Percentiles rank a stretch among this genome's conserved stretches.
These are phyloP conservation scores for Henckelia pumila DNA, from an alignment of 257 asterid genomes.

Conservation along the genomic window DNA sequence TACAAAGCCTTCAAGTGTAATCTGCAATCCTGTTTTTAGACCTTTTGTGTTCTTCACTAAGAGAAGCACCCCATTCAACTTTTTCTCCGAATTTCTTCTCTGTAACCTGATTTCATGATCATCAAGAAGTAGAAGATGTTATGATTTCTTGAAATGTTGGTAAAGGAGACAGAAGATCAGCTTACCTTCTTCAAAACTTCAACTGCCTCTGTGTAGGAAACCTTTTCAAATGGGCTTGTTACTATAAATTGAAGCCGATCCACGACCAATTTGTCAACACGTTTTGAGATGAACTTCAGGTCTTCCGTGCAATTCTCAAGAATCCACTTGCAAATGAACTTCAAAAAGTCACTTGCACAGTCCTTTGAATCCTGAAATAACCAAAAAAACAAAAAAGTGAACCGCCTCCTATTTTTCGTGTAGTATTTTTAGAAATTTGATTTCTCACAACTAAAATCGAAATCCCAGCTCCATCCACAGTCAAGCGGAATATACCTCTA, in stretches of 20 bases:
- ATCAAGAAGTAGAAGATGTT: slow-evolving; percentile 12
- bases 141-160: background rate
- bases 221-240: slow-evolving; percentile 43
- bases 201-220: slow-evolving; percentile 68
- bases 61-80: slow-evolving; percentile 64
- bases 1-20: background rate
- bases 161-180: background rate
- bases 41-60: slow-evolving; percentile 86
- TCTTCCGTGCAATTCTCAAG: slow-evolving; percentile 63
- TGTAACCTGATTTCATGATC: slow-evolving; percentile 38
- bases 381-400: slow-evolving; percentile 3
- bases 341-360: slow-evolving; percentile 72
- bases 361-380: slow-evolving; percentile 70
- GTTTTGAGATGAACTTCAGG: slow-evolving; percentile 53
- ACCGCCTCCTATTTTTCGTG: background rate
- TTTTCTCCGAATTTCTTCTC: slow-evolving; percentile 36
- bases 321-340: slow-evolving; percentile 60
- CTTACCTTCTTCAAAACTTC: slow-evolving; percentile 58
- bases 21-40: slow-evolving; percentile 15
- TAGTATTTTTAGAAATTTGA: too few species aligned
- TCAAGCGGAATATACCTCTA: slow-evolving; percentile 43
- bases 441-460: background rate
- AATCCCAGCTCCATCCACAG: background rate
- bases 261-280: slow-evolving; percentile 49
- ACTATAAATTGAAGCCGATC: slow-evolving; percentile 52